phyloP scores from a whole-genome alignment of 257 asterid species.

The Coffea eugenioides region DNA sequence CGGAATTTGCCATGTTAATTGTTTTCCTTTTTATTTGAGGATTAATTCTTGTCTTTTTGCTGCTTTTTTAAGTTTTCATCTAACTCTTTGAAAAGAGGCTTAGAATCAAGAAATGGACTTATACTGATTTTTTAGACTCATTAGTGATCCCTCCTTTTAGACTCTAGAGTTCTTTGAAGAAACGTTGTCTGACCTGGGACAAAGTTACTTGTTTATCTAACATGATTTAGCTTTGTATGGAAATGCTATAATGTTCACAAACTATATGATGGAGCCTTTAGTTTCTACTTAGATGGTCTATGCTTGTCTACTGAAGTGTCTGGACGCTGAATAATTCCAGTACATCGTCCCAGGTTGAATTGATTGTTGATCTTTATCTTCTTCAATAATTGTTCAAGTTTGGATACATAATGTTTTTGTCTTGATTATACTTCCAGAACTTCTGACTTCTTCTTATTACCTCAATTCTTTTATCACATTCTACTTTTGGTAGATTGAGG shows the following conservation, averaged over 20 bases:
- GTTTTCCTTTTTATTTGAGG: neutral
- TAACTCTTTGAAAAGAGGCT: neutral
- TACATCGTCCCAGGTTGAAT: neutral
- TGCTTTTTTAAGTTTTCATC: neutral
- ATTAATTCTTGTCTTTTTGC: neutral
- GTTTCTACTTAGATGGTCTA: neutral
- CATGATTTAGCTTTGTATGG: neutral
- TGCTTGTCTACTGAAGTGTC: neutral
- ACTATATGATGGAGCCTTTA: neutral
- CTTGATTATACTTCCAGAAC: neutral
- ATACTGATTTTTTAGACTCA: neutral
- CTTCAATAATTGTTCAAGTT: neutral
- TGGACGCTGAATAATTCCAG: neutral
- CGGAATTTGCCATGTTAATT: neutral
- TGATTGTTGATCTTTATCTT: too few species aligned
- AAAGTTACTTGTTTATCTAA: neutral
- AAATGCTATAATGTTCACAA: neutral
- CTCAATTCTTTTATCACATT: slow-evolving; percentile 10
- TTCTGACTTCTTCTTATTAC: neutral
- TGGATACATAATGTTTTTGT: neutral
- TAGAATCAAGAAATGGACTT: neutral
- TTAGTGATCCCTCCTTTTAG: neutral
- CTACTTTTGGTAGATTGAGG: slow-evolving; percentile 65
- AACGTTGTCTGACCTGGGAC: neutral
- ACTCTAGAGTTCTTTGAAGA: neutral